These are phyloP conservation scores for Aspergillus haitiensis DNA, from an alignment of 495 filamentous ascomycete species.

Conservation along the genomic window DNA sequence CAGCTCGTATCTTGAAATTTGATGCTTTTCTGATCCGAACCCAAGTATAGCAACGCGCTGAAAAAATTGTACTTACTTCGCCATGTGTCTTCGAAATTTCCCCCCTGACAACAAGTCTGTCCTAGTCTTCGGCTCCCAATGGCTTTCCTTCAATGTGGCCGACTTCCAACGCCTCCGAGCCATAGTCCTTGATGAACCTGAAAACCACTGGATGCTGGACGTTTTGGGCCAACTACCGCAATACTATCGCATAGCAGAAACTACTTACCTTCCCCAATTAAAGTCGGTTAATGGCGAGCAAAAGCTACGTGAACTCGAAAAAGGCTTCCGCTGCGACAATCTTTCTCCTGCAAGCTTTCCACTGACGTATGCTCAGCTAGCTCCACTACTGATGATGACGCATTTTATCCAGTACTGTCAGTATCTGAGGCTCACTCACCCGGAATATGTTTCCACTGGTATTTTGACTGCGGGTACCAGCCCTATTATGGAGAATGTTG, in stretches of 20 bases:
- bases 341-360: slow-evolving; percentile 19
- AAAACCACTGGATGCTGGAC: slow-evolving; percentile 34
- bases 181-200: slow-evolving; percentile 27
- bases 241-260: slow-evolving; percentile 31
- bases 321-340: slow-evolving; percentile 30
- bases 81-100: slow-evolving; percentile 6
- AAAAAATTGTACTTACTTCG: too few relatives aligned
- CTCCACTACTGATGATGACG: slow-evolving; percentile 38
- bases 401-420: slow-evolving; percentile 37
- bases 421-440: slow-evolving; percentile 15
- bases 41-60: too few relatives aligned
- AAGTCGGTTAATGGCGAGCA: slow-evolving; percentile 21
- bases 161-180: slow-evolving; percentile 31
- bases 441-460: not conserved
- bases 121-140: slow-evolving; percentile 36
- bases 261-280: slow-evolving; percentile 28
- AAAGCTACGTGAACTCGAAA: slow-evolving; percentile 27
- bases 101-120: slow-evolving; percentile 13
- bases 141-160: slow-evolving; percentile 33
- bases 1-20: too few relatives aligned
- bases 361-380: slow-evolving; percentile 36
- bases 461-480: not conserved
- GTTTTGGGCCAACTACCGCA: slow-evolving; percentile 28
- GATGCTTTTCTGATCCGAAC: too few relatives aligned
- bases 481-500: slow-evolving; percentile 36